Base-by-base conservation (phyloP, 2,329 filamentous ascomycete genomes). In the Fusarium pseudocircinatum region DNA sequence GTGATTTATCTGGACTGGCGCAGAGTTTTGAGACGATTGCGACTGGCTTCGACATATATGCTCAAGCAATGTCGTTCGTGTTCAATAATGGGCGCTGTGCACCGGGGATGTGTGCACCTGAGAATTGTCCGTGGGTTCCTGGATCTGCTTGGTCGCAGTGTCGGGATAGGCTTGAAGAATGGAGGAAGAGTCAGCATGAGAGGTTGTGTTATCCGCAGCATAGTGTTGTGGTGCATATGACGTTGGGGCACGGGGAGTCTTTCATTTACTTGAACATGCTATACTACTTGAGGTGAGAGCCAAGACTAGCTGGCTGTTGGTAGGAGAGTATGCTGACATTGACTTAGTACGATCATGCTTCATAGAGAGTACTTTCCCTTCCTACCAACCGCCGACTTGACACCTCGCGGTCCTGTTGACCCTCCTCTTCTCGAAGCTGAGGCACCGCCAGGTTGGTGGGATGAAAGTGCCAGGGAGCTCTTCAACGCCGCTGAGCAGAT, bases 281-380 rank as follows among this genome's bases (percentile, higher is more conserved):
- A 3, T 86, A 85, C 67, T 85, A 84, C 50, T 74, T 83, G 12
- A 83, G 84, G 84, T 84, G 62, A 62, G 78, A 3, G 40, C 15
- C n/a, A 11, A 11, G 22, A n/a, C 15, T 6, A 40, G 22, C 7
- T n/a, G 22, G 13, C 12, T 14, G 22, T 9, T 40, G 22, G 22
- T 14, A 1, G 1, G 1, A 40, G 39, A 40, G 12, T n/a, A 40
- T n/a, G 15, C 10, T 46, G 3, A 46, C 26, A 6, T 12, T 2
- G 1, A 1, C 37, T 2, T 16, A 85, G 84, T 43, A 76, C 80
- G 1, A 69, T 86, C 6, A 83, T 85, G 78, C 79, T 86, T 7
- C 80, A 83, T 24, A 75, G 84, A 7, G 84, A 86, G 54, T 86
- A 85, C 40, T 81, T 85, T 1, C 84, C 84, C 0, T 86, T 86